phyloP scores from a whole-genome alignment of 2,329 filamentous ascomycete species.

The Botrytis galanthina region DNA sequence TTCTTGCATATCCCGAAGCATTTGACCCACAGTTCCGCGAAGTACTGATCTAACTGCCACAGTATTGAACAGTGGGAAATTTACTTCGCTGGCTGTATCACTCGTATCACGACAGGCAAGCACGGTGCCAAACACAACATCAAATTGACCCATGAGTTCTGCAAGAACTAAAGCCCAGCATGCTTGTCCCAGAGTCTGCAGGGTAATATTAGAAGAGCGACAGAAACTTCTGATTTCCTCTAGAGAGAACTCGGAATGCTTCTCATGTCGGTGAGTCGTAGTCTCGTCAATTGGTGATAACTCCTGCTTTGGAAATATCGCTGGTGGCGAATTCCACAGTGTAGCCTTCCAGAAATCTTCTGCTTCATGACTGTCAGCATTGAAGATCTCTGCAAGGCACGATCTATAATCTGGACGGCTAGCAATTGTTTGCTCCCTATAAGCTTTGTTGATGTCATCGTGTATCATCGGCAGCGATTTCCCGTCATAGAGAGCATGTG shows the following conservation, averaged over 20 bases:
- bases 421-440: constrained; percentile 45
- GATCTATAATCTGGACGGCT: constrained; percentile 49
- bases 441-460: constrained; percentile 65
- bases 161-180: constrained; percentile 74
- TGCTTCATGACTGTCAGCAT: constrained; percentile 45
- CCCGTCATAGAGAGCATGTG: constrained; percentile 88
- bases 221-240: constrained; percentile 57
- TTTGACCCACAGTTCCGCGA: constrained; percentile 62
- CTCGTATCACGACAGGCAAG: constrained; percentile 81
- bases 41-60: constrained; percentile 71
- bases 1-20: constrained; percentile 72
- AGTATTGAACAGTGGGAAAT: constrained; percentile 94
- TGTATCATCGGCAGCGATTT: constrained; percentile 78
- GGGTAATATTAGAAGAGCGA: constrained; percentile 62
- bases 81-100: constrained; percentile 57
- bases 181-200: constrained; percentile 73
- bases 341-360: constrained; percentile 69
- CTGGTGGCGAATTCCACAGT: constrained; percentile 51
- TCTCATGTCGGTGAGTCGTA: constrained; percentile 45
- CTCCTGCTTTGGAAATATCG: constrained; percentile 41
- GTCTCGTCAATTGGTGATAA: constrained; percentile 17
- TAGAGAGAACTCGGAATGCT: constrained; percentile 44
- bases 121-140: constrained; percentile 79
- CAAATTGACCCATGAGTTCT: constrained; percentile 59
- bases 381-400: constrained; percentile 50